Percentiles rank a stretch among this genome's conserved stretches.
Conservation (phyloP, 805 yeast genomes). For the Saccharomycopsis oosterbeekiorum region DNA sequence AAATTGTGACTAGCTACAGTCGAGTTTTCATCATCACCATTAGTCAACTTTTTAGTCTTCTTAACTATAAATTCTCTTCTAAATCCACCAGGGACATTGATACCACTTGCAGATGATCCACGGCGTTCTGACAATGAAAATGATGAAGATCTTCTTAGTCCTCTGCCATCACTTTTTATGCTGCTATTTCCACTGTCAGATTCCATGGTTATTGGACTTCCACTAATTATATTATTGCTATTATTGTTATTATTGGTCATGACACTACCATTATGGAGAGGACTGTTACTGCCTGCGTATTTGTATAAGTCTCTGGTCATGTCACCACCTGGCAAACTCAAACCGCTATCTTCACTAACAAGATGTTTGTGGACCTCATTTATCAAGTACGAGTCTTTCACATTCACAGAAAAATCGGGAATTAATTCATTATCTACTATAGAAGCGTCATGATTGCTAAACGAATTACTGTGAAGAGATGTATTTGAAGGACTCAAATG, state of each 20-base stretch:
- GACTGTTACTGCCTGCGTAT: conserved; percentile 13
- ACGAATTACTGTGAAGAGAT: conserved; percentile 10
- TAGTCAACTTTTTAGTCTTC: conserved; percentile 21
- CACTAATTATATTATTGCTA: conserved; percentile 1
- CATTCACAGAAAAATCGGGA: conserved; percentile 16
- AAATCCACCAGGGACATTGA: conserved; percentile 78
- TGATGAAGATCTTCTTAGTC: conserved; percentile 12
- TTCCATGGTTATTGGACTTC: neutral
- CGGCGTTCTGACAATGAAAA: conserved; percentile 31
- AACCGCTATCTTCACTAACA: conserved; percentile 18
- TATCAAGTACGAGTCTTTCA: conserved; percentile 14
- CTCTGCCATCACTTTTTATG: neutral
- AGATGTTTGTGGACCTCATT: conserved; percentile 19
- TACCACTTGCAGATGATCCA: conserved; percentile 54
- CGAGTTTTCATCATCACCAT: neutral
- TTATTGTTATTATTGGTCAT: conserved; percentile 1
- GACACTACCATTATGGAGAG: neutral
- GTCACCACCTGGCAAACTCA: conserved; percentile 27
- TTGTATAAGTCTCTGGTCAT: conserved; percentile 30
- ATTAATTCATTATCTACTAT: conserved; percentile 3
- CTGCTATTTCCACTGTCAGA: neutral
- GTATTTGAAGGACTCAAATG: conserved; percentile 15
- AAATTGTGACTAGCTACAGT: neutral
- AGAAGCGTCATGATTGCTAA: neutral
- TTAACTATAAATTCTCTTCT: conserved; percentile 56